Evolutionary conservation across 768 basidiomycete species (phyloP), one percentile per base, ranked within the genome.

Genomic region (Suillus alpinus): DNA sequence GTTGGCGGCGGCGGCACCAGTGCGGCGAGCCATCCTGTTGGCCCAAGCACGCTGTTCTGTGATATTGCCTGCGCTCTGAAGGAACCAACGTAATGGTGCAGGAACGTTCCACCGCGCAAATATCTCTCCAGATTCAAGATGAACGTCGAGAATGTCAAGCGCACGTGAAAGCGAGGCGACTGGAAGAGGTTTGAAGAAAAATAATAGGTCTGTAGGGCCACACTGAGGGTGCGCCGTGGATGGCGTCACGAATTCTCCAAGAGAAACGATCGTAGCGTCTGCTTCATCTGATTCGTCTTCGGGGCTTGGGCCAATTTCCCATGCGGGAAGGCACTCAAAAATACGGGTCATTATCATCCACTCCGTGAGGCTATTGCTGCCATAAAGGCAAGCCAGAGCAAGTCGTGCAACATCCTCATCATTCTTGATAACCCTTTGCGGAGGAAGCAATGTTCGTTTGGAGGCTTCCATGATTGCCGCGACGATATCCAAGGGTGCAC

Each of bases 251-350:
- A 91, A 94, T 6, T 84, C 78, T 7, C 90, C 91, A 29, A 98
- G 84, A 7, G 93, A 93, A 18, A 82, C 72, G 37, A 96, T 79
- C 0, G 93, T 95, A 6, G 89, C 89, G 57, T 94, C 87, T n/a
- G 86, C 87, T 56, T 86, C 86, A 62, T 93, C 93, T 53, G 80
- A 84, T 60, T 91, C 83, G 44, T 81, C 80, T 51, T 87, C 84
- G 43, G 80, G 83, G n/a, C 80, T 81, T 44, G 72, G 71, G 8
- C 74, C 62, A 46, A 86, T 77, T 59, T 86, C 87, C 93, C 95
- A 97, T 3, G 89, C 96, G 0, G 96, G 96, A 36, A 98, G 80
- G 70, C 95, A 99, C 71, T 99, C 96, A 71, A 99, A 98, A 56
- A 99, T 92, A 36, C 80, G 78, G 65, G 89, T 92, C 95, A 97